These are phyloP conservation scores for Trichophyton benhamiae DNA, from an alignment of 2,329 filamentous ascomycete species.

Conservation along the genomic window DNA sequence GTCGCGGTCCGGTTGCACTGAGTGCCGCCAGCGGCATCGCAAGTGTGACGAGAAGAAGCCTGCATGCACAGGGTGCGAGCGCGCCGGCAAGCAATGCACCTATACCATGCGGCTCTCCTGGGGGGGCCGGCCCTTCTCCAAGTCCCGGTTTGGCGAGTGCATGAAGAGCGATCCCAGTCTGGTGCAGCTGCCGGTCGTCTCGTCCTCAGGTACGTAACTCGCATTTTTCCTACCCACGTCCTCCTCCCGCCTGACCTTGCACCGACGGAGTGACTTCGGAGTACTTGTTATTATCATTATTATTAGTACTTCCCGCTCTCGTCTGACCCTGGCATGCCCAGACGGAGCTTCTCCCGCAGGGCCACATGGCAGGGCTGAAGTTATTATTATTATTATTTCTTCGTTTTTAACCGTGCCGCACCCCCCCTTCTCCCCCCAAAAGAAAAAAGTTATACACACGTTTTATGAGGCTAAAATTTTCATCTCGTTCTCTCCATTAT, in stretches of 20 bases:
- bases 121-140: slow-evolving; percentile 14
- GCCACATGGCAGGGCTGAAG: too few relatives aligned
- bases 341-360: too few relatives aligned
- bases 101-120: slow-evolving; percentile 13
- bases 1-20: slow-evolving; percentile 14
- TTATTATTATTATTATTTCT: too few relatives aligned
- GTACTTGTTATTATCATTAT: not conserved
- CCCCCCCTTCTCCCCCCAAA: too few relatives aligned
- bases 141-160: slow-evolving; percentile 15
- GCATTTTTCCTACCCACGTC: not conserved
- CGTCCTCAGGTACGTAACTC: slow-evolving; percentile 7
- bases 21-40: slow-evolving; percentile 14
- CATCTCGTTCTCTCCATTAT: not conserved
- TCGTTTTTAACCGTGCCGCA: too few relatives aligned
- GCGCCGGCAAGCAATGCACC: slow-evolving; percentile 9
- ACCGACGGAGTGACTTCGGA: not conserved
- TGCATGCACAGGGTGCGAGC: slow-evolving; percentile 11
- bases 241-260: too few relatives aligned
- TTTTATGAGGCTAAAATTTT: not conserved
- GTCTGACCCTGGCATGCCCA: too few relatives aligned
- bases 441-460: not conserved
- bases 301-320: not conserved
- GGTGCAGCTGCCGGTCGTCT: slow-evolving; percentile 9
- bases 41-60: slow-evolving; percentile 15
- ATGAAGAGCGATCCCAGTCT: slow-evolving; percentile 11